Evolutionary conservation across 768 basidiomycete genomes (phyloP).

Genomic region (Boletus rex-veris): DNA sequence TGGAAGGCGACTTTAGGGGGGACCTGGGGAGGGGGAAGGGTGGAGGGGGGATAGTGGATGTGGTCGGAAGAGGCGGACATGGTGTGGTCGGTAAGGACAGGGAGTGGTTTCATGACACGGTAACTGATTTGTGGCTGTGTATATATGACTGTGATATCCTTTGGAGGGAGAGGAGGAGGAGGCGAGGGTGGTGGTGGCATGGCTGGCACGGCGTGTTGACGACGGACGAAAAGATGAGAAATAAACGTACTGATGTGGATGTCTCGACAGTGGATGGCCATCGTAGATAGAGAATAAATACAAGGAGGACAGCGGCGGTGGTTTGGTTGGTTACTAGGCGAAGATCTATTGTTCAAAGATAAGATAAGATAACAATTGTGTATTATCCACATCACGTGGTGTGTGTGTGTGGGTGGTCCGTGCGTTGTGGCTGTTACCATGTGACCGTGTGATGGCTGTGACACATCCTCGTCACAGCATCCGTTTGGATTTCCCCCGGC

Average conservation of each 20-base stretch:
- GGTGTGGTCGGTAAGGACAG: slow-evolving; percentile 10
- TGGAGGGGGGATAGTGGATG: neutral
- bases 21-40: slow-evolving; percentile 5
- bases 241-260: slow-evolving; percentile 11
- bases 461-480: slow-evolving; percentile 29
- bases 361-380: slow-evolving; percentile 16
- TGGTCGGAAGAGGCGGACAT: neutral
- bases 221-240: slow-evolving; percentile 12
- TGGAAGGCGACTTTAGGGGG: slow-evolving; percentile 1
- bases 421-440: slow-evolving; percentile 24
- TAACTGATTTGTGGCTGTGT: too few relatives aligned
- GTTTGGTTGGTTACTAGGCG: slow-evolving; percentile 9
- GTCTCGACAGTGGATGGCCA: slow-evolving; percentile 11
- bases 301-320: neutral
- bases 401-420: slow-evolving; percentile 20
- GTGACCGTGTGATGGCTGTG: slow-evolving; percentile 26
- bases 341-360: slow-evolving; percentile 10
- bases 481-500: slow-evolving; percentile 34
- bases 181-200: slow-evolving; percentile 3
- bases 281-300: slow-evolving; percentile 7
- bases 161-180: slow-evolving; percentile 23
- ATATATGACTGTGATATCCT: slow-evolving; percentile 7
- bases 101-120: slow-evolving; percentile 20
- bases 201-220: slow-evolving; percentile 13
- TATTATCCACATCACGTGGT: slow-evolving; percentile 1